Evolutionary conservation across 2,329 filamentous ascomycete genomes (phyloP), one percentile per base, ranked within the genome.

Genomic region (Corinectria fuckeliana): DNA sequence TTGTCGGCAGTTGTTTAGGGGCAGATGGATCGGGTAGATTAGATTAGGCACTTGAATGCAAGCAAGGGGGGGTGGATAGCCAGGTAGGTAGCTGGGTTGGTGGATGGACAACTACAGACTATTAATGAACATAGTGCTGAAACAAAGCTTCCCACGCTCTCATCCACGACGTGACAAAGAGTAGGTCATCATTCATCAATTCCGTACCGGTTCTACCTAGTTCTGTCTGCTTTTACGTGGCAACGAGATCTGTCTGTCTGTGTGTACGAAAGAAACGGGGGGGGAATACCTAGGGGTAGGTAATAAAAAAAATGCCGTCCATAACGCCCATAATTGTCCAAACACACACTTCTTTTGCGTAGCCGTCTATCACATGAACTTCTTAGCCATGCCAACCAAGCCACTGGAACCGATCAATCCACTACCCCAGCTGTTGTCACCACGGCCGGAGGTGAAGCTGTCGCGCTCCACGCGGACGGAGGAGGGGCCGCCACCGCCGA

Each of bases 301-400:
- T 23, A 41, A 48, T 45, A 8, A 34, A 54, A 34, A 54, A n/a
- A 14, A 16, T 49, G 38, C 64, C 50, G 39, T 53, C 59, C 67
- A 58, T 57, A 69, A 70, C 66, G 67, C 67, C 67, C 45, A 61
- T 28, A 50, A 25, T 51, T 53, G n/a, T 57, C 54, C 50, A 61
- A 50, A 52, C 14, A 41, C 7, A 32, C 11, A 51, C 50, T 54
- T 53, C 36, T 38, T 32, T 9, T 32, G 3, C 28, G 16, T 38
- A 20, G 6, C 36, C 20, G 41, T n/a, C n/a, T n/a, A n/a, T 69
- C 70, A 80, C 50, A 78, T 77, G 64, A 81, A 82, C 66, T 79
- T 76, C 68, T 77, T 80, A 49, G 77, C 76, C 44, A 81, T 71
- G 30, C 71, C 72, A 41, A 70, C 70, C 52, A 81, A 71, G 4